A percentile compares a stretch with the other conserved stretches of the same genome.
These are phyloP conservation scores for Coelastrella sp. DNA, from an alignment of 139 green algal genomes.

Conservation along the genomic window DNA sequence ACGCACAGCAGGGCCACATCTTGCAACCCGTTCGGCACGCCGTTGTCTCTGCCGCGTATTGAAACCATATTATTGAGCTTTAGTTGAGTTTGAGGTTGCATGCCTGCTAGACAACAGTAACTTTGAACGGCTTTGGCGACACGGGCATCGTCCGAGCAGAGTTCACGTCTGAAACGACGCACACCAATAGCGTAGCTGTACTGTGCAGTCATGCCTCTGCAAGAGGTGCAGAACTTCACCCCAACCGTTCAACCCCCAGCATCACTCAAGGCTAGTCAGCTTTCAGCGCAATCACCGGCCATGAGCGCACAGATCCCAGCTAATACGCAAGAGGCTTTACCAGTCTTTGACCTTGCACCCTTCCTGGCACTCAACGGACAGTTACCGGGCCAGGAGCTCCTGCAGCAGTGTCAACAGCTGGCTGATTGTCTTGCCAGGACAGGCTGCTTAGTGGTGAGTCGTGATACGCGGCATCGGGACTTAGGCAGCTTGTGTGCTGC, in stretches of 20 bases:
- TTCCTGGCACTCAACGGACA: slow-evolving; percentile 11
- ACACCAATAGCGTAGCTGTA: too few relatives aligned
- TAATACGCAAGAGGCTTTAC: slow-evolving; percentile 31
- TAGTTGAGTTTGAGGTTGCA: too few relatives aligned
- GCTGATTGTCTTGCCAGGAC: slow-evolving; percentile 34
- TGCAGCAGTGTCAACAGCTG: slow-evolving; percentile 43
- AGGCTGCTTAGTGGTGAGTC: slow-evolving; percentile 41
- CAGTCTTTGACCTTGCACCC: slow-evolving; percentile 26
- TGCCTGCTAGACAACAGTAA: too few relatives aligned
- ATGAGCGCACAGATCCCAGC: not conserved
- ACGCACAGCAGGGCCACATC: too few relatives aligned
- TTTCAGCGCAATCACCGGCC: not conserved
- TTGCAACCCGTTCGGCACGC: too few relatives aligned
- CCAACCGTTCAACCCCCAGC: not conserved
- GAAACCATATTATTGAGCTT: too few relatives aligned
- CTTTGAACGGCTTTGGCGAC: too few relatives aligned
- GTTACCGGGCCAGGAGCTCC: not conserved
- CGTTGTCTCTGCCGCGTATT: too few relatives aligned
- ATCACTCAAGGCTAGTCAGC: not conserved
- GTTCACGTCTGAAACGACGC: too few relatives aligned
- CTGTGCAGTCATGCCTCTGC: slow-evolving; percentile 4
- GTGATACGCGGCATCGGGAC: not conserved
- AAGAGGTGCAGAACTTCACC: slow-evolving; percentile 32
- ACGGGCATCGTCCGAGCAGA: too few relatives aligned
- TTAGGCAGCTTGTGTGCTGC: too few relatives aligned